Base-by-base conservation (phyloP, 1,284 basidiomycete species). In the Stereum hirsutum region DNA sequence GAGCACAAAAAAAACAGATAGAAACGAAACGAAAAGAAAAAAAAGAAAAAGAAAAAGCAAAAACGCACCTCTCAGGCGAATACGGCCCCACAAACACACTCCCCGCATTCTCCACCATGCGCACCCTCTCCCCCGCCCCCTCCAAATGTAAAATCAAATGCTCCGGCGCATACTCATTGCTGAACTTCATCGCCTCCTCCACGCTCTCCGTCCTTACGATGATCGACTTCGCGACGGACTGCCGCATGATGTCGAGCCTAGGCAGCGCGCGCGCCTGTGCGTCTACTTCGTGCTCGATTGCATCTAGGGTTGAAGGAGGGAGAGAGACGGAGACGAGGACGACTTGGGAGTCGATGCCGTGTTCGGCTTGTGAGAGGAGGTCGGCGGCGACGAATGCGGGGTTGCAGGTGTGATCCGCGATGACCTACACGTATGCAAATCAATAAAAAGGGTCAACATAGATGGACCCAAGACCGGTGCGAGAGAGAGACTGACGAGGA, bases 271-370 rank as follows among this genome's bases (percentile, higher is more conserved):
- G 79, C 2, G 96, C 96, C 65, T 99, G 96, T 12, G 63, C 60
- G 57, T 98, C 93, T 27, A 99, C 79, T 62, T 94, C 87, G 25
- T 65, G 60, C 63, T 97, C 92, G 51, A 99, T 90, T 21, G 72
- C 74, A 14, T 68, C 68, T 15, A 99, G 66, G 49, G 76, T 73
- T 3, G 70, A 69, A 7, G 71, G 57, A 1, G 80, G 64, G 24
- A 98, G 75, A 51, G 72, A 67, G 48, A 97, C 80, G 11, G 82
- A 78, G 43, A 99, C 83, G 41, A 99, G 76, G 37, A 99, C 90
- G 43, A 99, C 96, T 63, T 99, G 95, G 7, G 94, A 98, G 66
- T 99, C 96, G 26, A 93, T 78, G 32, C 96, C 96, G 60, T 99
- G 96, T 62, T 99, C 93, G 12, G 96, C 96, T 69, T 99, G 96